These are phyloP conservation scores for Ogataea pini DNA, from an alignment of 805 yeast species.

Conservation along the genomic window DNA sequence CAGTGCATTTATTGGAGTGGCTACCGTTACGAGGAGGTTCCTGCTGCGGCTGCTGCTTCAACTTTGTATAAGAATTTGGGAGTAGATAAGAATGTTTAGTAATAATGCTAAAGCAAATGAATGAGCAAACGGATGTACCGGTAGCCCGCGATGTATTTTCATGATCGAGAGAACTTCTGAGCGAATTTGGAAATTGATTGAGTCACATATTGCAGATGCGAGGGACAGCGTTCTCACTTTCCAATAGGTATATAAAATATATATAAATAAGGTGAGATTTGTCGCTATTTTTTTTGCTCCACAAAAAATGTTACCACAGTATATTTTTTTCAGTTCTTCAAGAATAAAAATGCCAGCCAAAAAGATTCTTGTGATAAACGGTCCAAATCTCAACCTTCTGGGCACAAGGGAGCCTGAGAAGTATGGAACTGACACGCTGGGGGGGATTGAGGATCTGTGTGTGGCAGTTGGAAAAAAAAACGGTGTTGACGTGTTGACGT, in stretches of 20 bases:
- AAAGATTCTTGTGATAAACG: conserved; percentile 5
- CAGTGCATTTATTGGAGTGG: conserved; percentile 16
- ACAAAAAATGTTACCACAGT: not conserved
- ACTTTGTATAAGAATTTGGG: conserved; percentile 8
- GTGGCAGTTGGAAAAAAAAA: not conserved
- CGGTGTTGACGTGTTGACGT: conserved; percentile 5
- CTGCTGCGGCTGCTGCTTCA: conserved; percentile 4
- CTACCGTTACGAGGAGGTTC: conserved; percentile 6
- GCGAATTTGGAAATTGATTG: too few relatives aligned
- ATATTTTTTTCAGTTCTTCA: not conserved
- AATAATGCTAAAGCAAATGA: not conserved
- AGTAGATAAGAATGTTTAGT: not conserved
- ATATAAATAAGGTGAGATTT: too few relatives aligned
- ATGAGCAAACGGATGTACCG: not conserved
- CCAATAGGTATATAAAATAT: too few relatives aligned
- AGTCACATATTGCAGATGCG: too few relatives aligned
- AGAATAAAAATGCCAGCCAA: not conserved
- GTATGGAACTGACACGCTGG: conserved; percentile 3
- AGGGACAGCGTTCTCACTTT: too few relatives aligned
- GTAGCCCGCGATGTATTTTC: too few relatives aligned
- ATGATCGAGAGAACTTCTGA: too few relatives aligned
- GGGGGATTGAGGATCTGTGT: conserved; percentile 1
- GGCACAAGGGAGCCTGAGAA: conserved; percentile 9
- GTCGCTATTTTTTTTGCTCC: not conserved
- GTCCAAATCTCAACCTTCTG: conserved; percentile 8